Base-by-base conservation (phyloP, 164 flowering plant species). In the Vitis rupestris region DNA sequence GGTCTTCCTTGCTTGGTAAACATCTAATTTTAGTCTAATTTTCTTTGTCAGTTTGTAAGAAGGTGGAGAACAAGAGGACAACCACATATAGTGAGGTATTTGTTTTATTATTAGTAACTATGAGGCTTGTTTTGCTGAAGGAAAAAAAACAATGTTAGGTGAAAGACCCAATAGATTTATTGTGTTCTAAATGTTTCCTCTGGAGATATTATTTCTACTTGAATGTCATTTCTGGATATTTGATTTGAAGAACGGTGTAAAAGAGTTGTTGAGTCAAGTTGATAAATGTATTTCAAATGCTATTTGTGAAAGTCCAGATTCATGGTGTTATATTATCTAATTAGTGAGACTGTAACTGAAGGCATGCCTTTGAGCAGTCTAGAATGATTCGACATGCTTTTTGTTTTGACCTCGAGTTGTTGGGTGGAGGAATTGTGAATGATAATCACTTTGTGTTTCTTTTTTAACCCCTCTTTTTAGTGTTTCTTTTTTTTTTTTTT, bases 61-160 rank as follows among this genome's bases (percentile, higher is more conserved):
- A 77, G 71, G 74, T 77, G 59, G 80, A 73, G 65, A 63, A 71
- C 69, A 77, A 73, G 71, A 71, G 80, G 67, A 73, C 71, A 59
- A 73, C 80, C 62, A 73, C 76, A n/a, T 77, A 77, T 65, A 73
- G 48, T 63, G 80, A 77, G 80, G 80, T 73, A 56, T 56, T 73
- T 29, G 61, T 27, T 48, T 50, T 54, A 3, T 14, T 63, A 3
- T 15, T 49, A 48, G 29, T 31, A 19, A 10, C 37, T 9, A 30
- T 10, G 12, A 8, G 15, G 13, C 37, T 19, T 19, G 3, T 5
- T 31, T 23, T n/a, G n/a, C 27, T 30, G 8, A 10, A 10, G 54
- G 13, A 37, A 37, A 37, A 31, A 31, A 37, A 10, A 9, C 6
- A 8, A 12, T 53, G 7, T 13, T 11, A 53, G 56, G n/a, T 13